A percentile compares a stretch with the other conserved stretches of the same genome.
phyloP scores from a whole-genome alignment of 73 alveolate genomes.

The Tetrahymena malaccensis region DNA sequence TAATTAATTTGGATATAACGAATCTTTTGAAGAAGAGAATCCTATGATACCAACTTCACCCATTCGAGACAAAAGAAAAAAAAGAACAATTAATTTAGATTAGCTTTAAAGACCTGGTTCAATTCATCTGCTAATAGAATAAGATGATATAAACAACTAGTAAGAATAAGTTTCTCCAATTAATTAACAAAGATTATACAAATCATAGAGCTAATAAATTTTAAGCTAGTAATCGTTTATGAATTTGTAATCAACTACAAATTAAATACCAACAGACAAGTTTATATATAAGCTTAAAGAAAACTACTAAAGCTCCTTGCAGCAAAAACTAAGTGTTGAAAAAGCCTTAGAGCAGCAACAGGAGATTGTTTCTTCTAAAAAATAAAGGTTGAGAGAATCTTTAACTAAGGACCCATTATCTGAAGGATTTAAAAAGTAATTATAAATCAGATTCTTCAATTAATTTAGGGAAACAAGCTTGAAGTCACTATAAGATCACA shows the following conservation, averaged over 20 bases:
- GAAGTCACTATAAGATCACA: background rate
- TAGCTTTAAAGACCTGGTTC: background rate
- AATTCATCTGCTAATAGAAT: background rate
- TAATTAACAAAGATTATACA: background rate
- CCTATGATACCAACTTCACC: background rate
- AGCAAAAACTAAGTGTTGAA: background rate
- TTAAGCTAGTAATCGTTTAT: background rate
- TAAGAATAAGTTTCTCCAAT: background rate
- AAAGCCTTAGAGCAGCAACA: background rate
- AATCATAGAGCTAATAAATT: background rate
- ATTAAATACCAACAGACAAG: background rate
- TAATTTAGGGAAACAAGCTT: background rate
- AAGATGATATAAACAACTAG: background rate
- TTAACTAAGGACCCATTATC: background rate
- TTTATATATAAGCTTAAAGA: background rate
- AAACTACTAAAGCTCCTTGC: background rate
- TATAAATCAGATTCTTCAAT: background rate
- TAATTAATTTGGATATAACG: background rate
- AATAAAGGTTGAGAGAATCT: background rate
- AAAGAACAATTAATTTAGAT: background rate
- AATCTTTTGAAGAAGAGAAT: background rate
- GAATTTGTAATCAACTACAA: background rate
- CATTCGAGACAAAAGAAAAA: background rate
- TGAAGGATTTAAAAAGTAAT: background rate
- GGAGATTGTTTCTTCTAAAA: background rate